Evolutionary conservation across 805 yeast genomes (phyloP).

Genomic region (Ogataea corticis): DNA sequence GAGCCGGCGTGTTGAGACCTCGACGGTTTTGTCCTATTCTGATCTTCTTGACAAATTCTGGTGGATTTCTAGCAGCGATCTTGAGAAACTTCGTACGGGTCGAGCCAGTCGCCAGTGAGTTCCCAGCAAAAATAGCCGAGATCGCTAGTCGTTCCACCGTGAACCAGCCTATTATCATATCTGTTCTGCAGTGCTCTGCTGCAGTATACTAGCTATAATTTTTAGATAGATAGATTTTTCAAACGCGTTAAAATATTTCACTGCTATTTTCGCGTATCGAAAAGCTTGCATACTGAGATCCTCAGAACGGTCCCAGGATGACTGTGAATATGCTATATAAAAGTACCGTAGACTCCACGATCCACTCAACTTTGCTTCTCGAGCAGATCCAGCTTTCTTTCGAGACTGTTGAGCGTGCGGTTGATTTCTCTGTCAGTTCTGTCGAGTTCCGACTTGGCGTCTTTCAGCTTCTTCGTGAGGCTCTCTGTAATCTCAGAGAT

Average conservation of each 20-base stretch:
- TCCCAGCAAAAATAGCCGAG: neutral
- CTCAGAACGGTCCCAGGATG: too few species aligned
- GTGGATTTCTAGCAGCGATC: conserved; percentile 13
- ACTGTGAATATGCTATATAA: too few species aligned
- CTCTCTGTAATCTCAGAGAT: conserved; percentile 27
- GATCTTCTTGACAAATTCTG: conserved; percentile 12
- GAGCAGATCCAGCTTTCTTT: conserved; percentile 19
- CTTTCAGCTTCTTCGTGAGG: conserved; percentile 23
- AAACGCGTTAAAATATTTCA: conserved; percentile 1
- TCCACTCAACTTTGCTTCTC: conserved; percentile 8
- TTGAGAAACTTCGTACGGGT: conserved; percentile 5
- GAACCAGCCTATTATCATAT: conserved; percentile 24
- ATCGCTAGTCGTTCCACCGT: conserved; percentile 9
- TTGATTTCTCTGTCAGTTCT: conserved; percentile 24
- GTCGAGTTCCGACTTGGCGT: conserved; percentile 24
- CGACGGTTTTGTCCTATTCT: conserved; percentile 2
- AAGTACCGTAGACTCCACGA: too few species aligned
- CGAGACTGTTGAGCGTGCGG: conserved; percentile 22
- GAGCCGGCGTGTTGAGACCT: neutral
- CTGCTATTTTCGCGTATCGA: neutral
- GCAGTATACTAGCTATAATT: neutral
- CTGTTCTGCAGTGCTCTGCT: too few species aligned
- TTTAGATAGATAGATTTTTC: neutral
- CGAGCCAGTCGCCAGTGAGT: neutral
- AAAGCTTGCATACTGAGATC: neutral